phyloP scores from a whole-genome alignment of 805 yeast genomes.

The Candida glaebosa region DNA sequence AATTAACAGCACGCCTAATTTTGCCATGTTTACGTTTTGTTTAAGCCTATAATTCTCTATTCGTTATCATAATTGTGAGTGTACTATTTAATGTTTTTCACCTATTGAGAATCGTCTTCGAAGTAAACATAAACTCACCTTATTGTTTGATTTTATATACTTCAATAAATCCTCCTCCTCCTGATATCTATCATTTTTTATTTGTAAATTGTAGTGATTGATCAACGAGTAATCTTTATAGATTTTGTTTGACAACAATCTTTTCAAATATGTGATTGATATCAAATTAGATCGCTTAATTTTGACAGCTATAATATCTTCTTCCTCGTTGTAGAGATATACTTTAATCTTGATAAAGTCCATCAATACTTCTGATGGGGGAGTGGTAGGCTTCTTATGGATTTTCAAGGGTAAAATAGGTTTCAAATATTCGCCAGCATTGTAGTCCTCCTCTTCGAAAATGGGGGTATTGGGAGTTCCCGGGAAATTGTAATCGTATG shows the following conservation, averaged over 20 bases:
- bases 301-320: slow-evolving; percentile 27
- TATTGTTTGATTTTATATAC: slow-evolving; percentile 17
- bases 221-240: slow-evolving; percentile 27
- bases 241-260: slow-evolving; percentile 24
- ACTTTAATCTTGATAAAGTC: slow-evolving; percentile 24
- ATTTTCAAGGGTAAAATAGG: slow-evolving; percentile 1
- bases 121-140: slow-evolving; percentile 22
- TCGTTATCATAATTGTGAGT: too few species aligned
- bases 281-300: slow-evolving; percentile 20
- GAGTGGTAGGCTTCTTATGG: too few species aligned
- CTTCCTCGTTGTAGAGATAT: slow-evolving; percentile 21
- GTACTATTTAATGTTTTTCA: too few species aligned
- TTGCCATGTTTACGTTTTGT: too few species aligned
- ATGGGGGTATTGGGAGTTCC: slow-evolving; percentile 13
- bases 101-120: too few species aligned
- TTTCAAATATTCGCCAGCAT: neutral
- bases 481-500: neutral
- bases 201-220: slow-evolving; percentile 23
- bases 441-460: slow-evolving; percentile 10
- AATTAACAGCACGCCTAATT: too few species aligned
- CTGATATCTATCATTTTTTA: slow-evolving; percentile 13
- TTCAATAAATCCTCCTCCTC: slow-evolving; percentile 13
- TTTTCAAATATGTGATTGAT: slow-evolving; percentile 24
- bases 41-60: too few species aligned
- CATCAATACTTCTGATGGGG: too few species aligned